phyloP scores from a whole-genome alignment of 352 stramenopile species.

The Globisporangium lucens region DNA sequence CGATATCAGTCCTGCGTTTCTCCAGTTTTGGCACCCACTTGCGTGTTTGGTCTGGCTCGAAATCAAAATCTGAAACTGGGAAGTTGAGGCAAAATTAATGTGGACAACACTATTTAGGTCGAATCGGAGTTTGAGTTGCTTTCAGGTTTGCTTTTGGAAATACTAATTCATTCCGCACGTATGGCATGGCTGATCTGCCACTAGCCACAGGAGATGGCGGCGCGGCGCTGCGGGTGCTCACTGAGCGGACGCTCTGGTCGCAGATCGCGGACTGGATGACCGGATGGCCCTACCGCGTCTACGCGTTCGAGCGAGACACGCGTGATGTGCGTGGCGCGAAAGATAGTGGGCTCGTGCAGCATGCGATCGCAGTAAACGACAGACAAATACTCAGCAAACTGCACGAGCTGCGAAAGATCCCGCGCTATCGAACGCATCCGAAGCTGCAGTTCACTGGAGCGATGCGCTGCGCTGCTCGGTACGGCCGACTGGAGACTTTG shows the following conservation, averaged over 20 bases:
- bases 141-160: not conserved
- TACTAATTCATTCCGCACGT: not conserved
- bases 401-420: constrained; percentile 4
- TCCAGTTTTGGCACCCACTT: not conserved
- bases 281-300: not conserved
- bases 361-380: not conserved
- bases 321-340: not conserved
- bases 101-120: not conserved
- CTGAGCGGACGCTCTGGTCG: not conserved
- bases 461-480: not conserved
- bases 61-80: not conserved
- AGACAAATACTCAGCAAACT: not conserved
- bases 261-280: constrained; percentile 3
- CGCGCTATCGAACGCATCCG: not conserved
- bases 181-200: not conserved
- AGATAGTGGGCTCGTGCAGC: not conserved
- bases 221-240: not conserved
- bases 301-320: not conserved
- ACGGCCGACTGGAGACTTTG: not conserved
- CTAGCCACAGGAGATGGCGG: not conserved
- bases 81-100: not conserved
- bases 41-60: not conserved
- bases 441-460: not conserved
- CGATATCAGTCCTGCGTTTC: not conserved
- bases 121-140: not conserved